A percentile compares a stretch with the other conserved stretches of the same genome.
Evolutionary conservation across 495 filamentous ascomycete species (phyloP).

Genomic region (Aspergillus diversus): DNA sequence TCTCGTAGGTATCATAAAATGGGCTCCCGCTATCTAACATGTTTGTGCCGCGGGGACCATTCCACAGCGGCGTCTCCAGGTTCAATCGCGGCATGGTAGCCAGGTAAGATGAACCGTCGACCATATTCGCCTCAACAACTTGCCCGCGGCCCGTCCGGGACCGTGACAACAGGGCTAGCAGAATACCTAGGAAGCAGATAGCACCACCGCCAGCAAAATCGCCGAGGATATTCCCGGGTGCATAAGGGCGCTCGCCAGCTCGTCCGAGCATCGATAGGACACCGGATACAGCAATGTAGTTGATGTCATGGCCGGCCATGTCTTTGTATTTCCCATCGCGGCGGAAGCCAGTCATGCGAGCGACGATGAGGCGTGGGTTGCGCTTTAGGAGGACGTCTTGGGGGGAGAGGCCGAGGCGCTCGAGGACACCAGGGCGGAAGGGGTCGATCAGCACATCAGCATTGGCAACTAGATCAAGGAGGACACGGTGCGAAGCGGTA

Average conservation of each 20-base stretch:
- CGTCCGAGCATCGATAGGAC: slow-evolving; percentile 77
- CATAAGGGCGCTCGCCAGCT: slow-evolving; percentile 66
- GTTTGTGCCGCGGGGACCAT: slow-evolving; percentile 70
- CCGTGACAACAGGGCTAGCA: slow-evolving; percentile 49
- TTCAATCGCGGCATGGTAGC: slow-evolving; percentile 73
- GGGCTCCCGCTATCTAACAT: slow-evolving; percentile 82
- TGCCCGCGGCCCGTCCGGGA: slow-evolving; percentile 68
- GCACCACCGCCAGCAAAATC: slow-evolving; percentile 94
- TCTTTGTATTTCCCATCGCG: slow-evolving; percentile 79
- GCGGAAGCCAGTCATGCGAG: slow-evolving; percentile 85
- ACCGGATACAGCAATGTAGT: slow-evolving; percentile 89
- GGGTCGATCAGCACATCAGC: slow-evolving; percentile 90
- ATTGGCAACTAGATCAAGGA: slow-evolving; percentile 62
- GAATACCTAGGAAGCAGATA: slow-evolving; percentile 64
- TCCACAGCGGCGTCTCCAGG: slow-evolving; percentile 61
- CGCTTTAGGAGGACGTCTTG: slow-evolving; percentile 57
- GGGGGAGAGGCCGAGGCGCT: slow-evolving; percentile 77
- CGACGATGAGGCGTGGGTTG: slow-evolving; percentile 82
- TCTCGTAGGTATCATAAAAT: slow-evolving; percentile 87
- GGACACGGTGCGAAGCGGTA: slow-evolving; percentile 58
- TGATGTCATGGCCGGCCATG: slow-evolving; percentile 99
- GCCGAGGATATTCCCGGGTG: slow-evolving; percentile 81
- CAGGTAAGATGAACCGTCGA: slow-evolving; percentile 81
- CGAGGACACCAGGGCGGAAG: slow-evolving; percentile 87
- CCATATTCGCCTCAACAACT: slow-evolving; percentile 95